Base-by-base conservation (phyloP, 257 asterid species). In the Handroanthus guayacan region DNA sequence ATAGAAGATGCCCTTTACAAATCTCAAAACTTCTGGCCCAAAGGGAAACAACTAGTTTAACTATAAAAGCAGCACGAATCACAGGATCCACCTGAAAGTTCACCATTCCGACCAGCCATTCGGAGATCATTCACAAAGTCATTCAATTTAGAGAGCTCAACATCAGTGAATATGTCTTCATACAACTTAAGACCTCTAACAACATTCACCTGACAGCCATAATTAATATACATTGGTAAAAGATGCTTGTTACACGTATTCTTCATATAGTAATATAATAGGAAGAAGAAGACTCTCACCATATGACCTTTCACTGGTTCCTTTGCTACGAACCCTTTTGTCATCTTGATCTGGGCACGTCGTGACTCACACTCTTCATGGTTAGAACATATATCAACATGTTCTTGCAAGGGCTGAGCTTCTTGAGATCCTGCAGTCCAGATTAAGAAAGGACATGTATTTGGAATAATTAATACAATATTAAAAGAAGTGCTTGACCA, bases 21-120 rank as follows among this genome's bases (percentile, higher is more conserved):
- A 84, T 87, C 93, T 86, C 95, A 90, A 78, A 84, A 92, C 93
- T 82, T 85, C 91, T 82, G 88, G 84, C 88, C 90, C 85, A 91
- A 92, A 88, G 84, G 86, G 88, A 86, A 89, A 88, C 90, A 85
- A 89, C 85, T 81, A 87, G 84, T 72, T 83, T 85, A 90, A 87
- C 88, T 82, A 87, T 82, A 84, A 83, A 86, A 82, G 87, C 93
- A 84, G 86, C 87, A 82, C 86, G 84, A 81, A 85, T 86, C 92
- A 91, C 87, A 77, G 89, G 89, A 83, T 83, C 90, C 91, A 92
- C 97, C 97, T 90, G 94, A 86, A 86, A 92, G 96, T 84, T 87
- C 89, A 64, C 96, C 96, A 66, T 87, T 90, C 73, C 63, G 91
- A 76, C 97, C 97, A 76, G 97, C 93, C 61, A 81, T 78, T 73